phyloP scores from a whole-genome alignment of 2,329 filamentous ascomycete species.

The Aspergillus sp. region DNA sequence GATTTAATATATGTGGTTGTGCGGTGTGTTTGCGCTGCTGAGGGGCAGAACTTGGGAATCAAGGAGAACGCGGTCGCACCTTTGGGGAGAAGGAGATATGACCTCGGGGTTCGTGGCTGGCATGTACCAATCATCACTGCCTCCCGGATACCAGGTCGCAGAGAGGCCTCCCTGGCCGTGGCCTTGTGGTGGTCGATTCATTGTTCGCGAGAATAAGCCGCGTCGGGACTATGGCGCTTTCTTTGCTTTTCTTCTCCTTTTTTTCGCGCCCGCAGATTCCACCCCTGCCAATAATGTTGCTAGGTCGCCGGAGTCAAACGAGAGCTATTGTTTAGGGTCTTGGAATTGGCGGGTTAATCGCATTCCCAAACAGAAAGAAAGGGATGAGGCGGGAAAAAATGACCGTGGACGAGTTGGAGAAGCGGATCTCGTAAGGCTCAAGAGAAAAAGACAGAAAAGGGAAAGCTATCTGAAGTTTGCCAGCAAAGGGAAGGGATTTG shows the following conservation, averaged over 20 bases:
- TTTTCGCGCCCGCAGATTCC: slow-evolving; percentile 5
- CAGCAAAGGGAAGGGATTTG: slow-evolving; percentile 10
- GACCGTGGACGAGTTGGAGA: neutral
- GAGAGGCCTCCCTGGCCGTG: slow-evolving; percentile 47
- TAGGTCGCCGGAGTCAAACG: slow-evolving; percentile 9
- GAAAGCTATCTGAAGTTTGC: neutral
- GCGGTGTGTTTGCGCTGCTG: slow-evolving; percentile 2
- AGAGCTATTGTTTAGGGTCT: slow-evolving; percentile 11
- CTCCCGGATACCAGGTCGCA: slow-evolving; percentile 68
- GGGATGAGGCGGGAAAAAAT: slow-evolving; percentile 1
- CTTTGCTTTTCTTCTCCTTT: slow-evolving; percentile 13
- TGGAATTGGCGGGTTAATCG: slow-evolving; percentile 11
- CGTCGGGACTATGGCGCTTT: slow-evolving; percentile 11
- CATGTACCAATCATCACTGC: slow-evolving; percentile 67
- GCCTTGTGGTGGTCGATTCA: slow-evolving; percentile 40
- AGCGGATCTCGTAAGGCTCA: slow-evolving; percentile 1
- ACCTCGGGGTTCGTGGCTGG: slow-evolving; percentile 54
- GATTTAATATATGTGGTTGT: slow-evolving; percentile 2
- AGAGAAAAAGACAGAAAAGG: neutral
- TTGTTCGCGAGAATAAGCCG: slow-evolving; percentile 21
- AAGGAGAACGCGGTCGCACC: slow-evolving; percentile 47
- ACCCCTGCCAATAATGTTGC: slow-evolving; percentile 15
- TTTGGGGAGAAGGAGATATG: slow-evolving; percentile 69
- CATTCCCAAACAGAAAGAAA: slow-evolving; percentile 3
- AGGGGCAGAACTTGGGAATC: slow-evolving; percentile 7